Evolutionary conservation across 2,329 filamentous ascomycete genomes (phyloP), one percentile per base, ranked within the genome.

Genomic region (Exutisphaerella laricina): DNA sequence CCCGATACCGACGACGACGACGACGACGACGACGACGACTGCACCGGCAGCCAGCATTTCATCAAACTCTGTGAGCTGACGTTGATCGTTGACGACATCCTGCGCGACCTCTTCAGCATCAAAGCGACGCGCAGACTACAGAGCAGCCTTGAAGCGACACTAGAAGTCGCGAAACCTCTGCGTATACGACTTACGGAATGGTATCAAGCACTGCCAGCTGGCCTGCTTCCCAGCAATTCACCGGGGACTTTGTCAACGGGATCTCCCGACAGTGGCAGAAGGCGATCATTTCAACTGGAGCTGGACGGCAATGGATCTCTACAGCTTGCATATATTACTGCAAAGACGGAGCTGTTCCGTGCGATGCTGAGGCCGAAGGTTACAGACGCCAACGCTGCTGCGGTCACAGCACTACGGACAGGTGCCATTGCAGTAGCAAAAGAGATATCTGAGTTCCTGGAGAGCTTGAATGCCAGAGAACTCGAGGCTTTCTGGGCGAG

Each of bases 341-440:
- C 73, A 0, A 73, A 75, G 43, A 72, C 75, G 39, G 68, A 71
- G 30, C 64, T 76, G 2, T 72, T 75, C 52, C 69, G 72, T 2
- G 68, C 68, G 4, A 69, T 77, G 39, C 63, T 76, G 1, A 64
- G 73, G 8, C 68, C 68, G 6, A 61, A 47, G 18, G 49, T 54
- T 3, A 55, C 56, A 9, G 57, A 61, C 34, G 45, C 54, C 7
- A 60, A 54, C 38, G 49, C 53, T 3, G 50, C 49, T 6, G 61
- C 60, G 1, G 52, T 59, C 14, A 49, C 51, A n/a, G 61, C 61
- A 1, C 28, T 64, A 6, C 51, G 61, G 4, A 60, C 55, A 1
- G 61, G 60, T 5, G 61, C 61, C 1, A 38, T 61, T 28, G 50
- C 56, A 5, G 58, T 62, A 2, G 60, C 51, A 7, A 55, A 51